Percentiles rank a stretch among this genome's conserved stretches.
phyloP scores from a whole-genome alignment of 106 monocot species.

The Iris macrosiphon region DNA sequence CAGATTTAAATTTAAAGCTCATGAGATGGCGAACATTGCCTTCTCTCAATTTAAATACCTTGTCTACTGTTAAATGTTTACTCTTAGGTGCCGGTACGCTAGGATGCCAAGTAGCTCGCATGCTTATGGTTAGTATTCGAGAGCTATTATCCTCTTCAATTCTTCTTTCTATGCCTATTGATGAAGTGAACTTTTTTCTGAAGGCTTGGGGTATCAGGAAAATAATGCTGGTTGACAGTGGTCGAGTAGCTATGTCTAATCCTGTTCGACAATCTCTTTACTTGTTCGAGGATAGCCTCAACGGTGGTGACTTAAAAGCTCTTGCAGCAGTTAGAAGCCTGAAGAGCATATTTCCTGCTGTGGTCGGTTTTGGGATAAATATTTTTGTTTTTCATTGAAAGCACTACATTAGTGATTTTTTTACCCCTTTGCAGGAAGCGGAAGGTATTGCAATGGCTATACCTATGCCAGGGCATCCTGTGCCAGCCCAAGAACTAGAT shows the following conservation, averaged over 20 bases:
- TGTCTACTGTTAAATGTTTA: constrained; percentile 61
- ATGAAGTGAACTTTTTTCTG: constrained; percentile 10
- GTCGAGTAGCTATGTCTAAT: constrained; percentile 88
- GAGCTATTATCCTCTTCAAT: not conserved
- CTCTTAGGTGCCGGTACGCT: constrained; percentile 93
- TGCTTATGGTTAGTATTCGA: constrained; percentile 72
- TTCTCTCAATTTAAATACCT: constrained; percentile 45
- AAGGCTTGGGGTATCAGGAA: constrained; percentile 97
- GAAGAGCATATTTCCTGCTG: constrained; percentile 71
- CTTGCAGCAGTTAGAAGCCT: constrained; percentile 65
- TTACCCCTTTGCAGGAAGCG: constrained; percentile 43
- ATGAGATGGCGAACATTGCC: constrained; percentile 93
- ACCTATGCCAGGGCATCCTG: constrained; percentile 97
- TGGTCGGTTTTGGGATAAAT: constrained; percentile 31
- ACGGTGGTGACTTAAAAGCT: constrained; percentile 80
- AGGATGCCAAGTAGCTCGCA: constrained; percentile 98
- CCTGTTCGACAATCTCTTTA: constrained; percentile 89
- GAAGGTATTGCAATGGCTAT: constrained; percentile 73
- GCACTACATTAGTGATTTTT: not conserved
- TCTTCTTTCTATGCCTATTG: not conserved
- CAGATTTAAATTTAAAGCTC: constrained; percentile 94
- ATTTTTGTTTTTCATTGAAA: constrained; percentile 1
- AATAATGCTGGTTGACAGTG: constrained; percentile 83
- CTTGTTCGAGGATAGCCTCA: constrained; percentile 70
- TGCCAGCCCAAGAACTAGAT: constrained; percentile 46